Evolutionary conservation across 257 asterid genomes (phyloP), one percentile per base, ranked within the genome.

Genomic region (Echium plantagineum): DNA sequence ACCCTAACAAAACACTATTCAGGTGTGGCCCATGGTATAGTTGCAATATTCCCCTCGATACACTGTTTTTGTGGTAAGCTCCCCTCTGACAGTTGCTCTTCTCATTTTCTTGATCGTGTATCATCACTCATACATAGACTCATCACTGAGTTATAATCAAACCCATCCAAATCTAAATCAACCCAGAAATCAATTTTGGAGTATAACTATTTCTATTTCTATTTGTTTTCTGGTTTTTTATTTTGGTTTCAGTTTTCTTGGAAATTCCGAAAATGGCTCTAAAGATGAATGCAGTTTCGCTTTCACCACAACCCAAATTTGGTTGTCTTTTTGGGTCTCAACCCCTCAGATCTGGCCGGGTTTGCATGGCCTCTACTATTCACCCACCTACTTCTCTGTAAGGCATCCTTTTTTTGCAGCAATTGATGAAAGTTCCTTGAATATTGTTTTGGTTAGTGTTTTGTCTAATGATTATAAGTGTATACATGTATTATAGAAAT

Each of bases 291-390:
- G 64, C 72, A 24, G 7, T 68, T 64, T 74, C 82, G n/a, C 69
- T 56, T 22, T 21, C 42, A 22, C 31, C 60, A 17, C 38, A 10
- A 56, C 24, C 31, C 66, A 77, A 70, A 59, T 69, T 77, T 73
- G 61, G 68, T 52, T 47, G 72, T 12, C 67, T 74, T 53, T 66
- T 72, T 32, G 75, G 77, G 1, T 13, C 32, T 53, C 38, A 56
- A 7, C 79, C 62, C 63, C 64, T 55, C 81, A 80, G 82, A 80
- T 80, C 85, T 69, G 78, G 49, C 68, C 69, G 71, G 60, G 75
- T 72, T 67, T 54, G 58, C 57, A 80, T 80, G 85, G 78, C 85
- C 63, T 80, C 85, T 0, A 72, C 85, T 55, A 8, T 80, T 67
- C 85, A 80, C 65, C 66, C 83, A 15, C 75, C 80, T 3, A 65